Evolutionary conservation across 1,284 basidiomycete genomes (phyloP), one percentile per base, ranked within the genome.

Genomic region (Salmacisia buchloeana): DNA sequence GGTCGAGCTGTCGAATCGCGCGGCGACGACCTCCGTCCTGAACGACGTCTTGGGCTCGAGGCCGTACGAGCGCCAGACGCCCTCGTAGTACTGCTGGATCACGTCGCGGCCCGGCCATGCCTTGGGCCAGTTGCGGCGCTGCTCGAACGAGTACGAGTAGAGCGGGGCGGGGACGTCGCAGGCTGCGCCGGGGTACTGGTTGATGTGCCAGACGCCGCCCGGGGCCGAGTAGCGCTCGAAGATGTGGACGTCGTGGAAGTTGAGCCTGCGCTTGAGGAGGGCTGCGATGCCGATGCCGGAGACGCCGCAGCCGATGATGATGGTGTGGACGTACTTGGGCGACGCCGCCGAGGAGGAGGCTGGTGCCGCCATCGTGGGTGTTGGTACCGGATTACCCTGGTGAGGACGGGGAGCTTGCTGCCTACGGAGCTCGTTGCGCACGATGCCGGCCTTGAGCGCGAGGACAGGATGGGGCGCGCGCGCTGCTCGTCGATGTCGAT

Each of bases 181-280:
- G 39, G 39, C 39, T 72, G 69, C 70, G 13, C 72, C 73, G 0
- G 77, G 77, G 59, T 79, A 75, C 15, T 36, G 52, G 58, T 75
- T 75, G 60, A 58, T 59, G 27, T 39, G 39, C 73, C 73, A 75
- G 1, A 72, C 72, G 45, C 58, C 57, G 33, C 36, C 29, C 25
- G 36, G 18, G 25, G 15, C 60, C 12, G 3, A 10, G 27, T 62
- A 63, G 7, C 63, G 59, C 27, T 70, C 69, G 21, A 70, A 63
- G 60, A 70, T 63, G 41, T 59, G 59, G 43, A 70, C 41, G 29
- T 65, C 64, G 54, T 59, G 49, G n/a, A 71, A 59, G 33, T 56
- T 49, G 46, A 71, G 62, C 13, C 63, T 58, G 31, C 52, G 62
- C 27, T 69, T 52, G 25, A 71, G 64, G 39, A 63, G 64, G 21